Conservation (phyloP, 2,329 filamentous ascomycete species). For the Microcyclospora tardicrescens region DNA sequence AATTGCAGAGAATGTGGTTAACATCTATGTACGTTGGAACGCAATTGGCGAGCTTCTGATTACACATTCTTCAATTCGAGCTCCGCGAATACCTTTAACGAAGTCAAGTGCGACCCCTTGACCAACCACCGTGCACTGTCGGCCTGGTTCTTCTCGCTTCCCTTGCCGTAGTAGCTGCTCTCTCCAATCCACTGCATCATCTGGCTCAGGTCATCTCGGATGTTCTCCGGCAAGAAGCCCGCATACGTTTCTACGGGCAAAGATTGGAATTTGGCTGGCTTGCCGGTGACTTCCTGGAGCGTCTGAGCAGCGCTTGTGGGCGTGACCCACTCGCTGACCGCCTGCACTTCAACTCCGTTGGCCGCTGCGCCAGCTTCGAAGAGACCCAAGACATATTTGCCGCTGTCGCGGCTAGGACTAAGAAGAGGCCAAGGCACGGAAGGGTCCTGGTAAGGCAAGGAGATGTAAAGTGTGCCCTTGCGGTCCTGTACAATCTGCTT, state of each 20-base stretch:
- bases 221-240: slow-evolving; percentile 12
- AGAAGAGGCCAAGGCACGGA: slow-evolving; percentile 17
- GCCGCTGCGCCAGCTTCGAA: slow-evolving; percentile 15
- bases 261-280: slow-evolving; percentile 14
- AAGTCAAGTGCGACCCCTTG: slow-evolving; percentile 9
- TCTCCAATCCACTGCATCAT: slow-evolving; percentile 18
- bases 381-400: slow-evolving; percentile 18
- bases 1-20: too few species aligned
- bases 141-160: slow-evolving; percentile 15
- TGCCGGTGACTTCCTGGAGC: slow-evolving; percentile 11
- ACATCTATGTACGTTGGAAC: too few species aligned
- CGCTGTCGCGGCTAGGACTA: slow-evolving; percentile 13
- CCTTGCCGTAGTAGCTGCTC: slow-evolving; percentile 17
- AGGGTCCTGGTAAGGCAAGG: slow-evolving; percentile 14
- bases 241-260: slow-evolving; percentile 14
- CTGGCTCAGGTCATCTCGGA: slow-evolving; percentile 17
- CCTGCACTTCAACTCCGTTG: slow-evolving; percentile 15
- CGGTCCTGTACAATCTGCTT: slow-evolving; percentile 8
- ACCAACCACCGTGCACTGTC: slow-evolving; percentile 15
- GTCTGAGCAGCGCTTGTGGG: slow-evolving; percentile 15
- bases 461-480: slow-evolving; percentile 11
- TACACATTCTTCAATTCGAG: too few species aligned
- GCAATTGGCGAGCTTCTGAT: too few species aligned
- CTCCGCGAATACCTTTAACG: slow-evolving; percentile 10
- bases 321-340: slow-evolving; percentile 17